Conservation (phyloP, 176 grass and related monocot species). For the Phragmites australis region DNA sequence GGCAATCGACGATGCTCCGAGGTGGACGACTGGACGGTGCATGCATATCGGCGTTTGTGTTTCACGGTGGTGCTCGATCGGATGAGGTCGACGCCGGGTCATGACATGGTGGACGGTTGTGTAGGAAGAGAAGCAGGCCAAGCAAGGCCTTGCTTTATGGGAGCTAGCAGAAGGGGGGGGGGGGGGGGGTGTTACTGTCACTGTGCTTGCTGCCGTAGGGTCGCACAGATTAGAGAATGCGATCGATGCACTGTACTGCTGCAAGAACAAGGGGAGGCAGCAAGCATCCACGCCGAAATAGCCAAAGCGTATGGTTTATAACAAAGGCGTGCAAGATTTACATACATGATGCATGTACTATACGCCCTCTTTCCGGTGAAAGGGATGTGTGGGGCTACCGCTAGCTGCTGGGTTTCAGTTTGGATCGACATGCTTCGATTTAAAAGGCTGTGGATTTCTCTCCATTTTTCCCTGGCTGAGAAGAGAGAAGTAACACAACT, state of each 20-base stretch:
- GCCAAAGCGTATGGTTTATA: conserved; percentile 35
- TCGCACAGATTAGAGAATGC: conserved; percentile 9
- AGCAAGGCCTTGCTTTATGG: not conserved
- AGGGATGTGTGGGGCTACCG: not conserved
- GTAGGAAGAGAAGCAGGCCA: conserved; percentile 9
- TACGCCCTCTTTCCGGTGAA: conserved; percentile 1
- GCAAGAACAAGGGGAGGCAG: conserved; percentile 24
- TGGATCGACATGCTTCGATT: conserved; percentile 36
- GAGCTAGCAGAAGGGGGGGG: not conserved
- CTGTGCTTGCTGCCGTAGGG: not conserved
- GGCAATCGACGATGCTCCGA: not conserved
- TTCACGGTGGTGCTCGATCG: not conserved
- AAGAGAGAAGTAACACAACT: not conserved
- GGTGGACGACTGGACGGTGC: no score
- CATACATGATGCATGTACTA: not conserved
- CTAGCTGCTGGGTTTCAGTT: not conserved
- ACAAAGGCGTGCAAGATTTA: conserved; percentile 12
- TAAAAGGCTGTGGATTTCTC: not conserved
- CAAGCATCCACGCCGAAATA: not conserved
- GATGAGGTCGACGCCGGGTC: not conserved
- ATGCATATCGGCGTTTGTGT: no score
- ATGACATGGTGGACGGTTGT: not conserved
- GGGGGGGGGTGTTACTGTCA: no score
- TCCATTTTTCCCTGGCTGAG: not conserved
- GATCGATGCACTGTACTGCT: no score